Percentiles rank a stretch among this genome's conserved stretches.
Conservation (phyloP, 768 basidiomycete genomes). For the Dioszegia aurantiaca region DNA sequence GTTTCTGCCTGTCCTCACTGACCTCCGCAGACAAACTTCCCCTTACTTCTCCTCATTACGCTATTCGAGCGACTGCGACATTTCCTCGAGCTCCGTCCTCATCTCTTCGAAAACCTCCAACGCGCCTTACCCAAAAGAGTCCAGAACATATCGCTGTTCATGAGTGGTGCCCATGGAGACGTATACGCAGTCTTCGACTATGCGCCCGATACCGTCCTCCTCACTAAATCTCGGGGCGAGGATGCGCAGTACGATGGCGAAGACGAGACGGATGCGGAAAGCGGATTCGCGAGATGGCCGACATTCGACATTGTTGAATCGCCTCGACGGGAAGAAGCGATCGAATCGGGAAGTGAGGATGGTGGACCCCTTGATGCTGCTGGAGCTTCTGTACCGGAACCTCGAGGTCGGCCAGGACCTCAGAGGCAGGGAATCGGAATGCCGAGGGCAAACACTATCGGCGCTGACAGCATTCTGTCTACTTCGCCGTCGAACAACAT, state of each 20-base stretch:
- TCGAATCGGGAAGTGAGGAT: constrained; percentile 4
- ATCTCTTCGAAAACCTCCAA: constrained; percentile 18
- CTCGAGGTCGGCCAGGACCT: neutral
- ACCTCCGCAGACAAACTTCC: constrained; percentile 13
- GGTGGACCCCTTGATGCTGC: neutral
- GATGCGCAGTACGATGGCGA: constrained; percentile 14
- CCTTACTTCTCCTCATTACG: constrained; percentile 18
- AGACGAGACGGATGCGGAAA: constrained; percentile 1
- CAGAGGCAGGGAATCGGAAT: neutral
- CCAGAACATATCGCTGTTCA: constrained; percentile 19
- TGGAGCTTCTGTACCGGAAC: neutral
- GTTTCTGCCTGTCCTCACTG: neutral
- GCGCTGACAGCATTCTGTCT: constrained; percentile 12
- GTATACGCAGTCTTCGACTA: constrained; percentile 27
- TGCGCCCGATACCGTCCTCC: constrained; percentile 21
- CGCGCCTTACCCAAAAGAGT: constrained; percentile 20
- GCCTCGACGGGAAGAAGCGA: neutral
- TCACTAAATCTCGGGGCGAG: constrained; percentile 12
- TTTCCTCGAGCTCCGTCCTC: constrained; percentile 7
- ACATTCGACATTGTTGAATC: constrained; percentile 6
- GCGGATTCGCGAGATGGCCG: constrained; percentile 2
- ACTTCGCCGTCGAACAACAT: constrained; percentile 7
- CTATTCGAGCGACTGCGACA: constrained; percentile 18
- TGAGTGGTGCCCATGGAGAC: constrained; percentile 22
- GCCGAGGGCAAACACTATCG: constrained; percentile 9